These are phyloP conservation scores for Delitschia confertaspora DNA, from an alignment of 495 filamentous ascomycete species.

Conservation along the genomic window DNA sequence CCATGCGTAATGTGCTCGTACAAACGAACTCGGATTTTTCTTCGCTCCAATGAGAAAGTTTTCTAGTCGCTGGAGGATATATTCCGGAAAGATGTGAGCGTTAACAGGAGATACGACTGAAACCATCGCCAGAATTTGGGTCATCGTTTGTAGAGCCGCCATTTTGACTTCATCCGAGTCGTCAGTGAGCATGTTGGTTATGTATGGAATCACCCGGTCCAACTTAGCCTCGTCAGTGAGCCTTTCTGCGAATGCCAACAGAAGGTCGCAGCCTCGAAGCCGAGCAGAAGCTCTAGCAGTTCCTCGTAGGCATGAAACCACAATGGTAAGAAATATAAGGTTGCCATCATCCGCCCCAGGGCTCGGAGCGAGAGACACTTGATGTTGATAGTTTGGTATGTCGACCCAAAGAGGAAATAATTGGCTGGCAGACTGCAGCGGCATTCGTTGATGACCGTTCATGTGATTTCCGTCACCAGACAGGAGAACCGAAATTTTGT, in stretches of 20 bases:
- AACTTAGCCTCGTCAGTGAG: slow-evolving; percentile 94
- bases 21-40: slow-evolving; percentile 54
- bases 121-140: slow-evolving; percentile 81
- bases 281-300: slow-evolving; percentile 80
- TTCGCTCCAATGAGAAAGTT: slow-evolving; percentile 52
- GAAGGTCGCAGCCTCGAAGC: slow-evolving; percentile 82
- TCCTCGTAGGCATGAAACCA: slow-evolving; percentile 80
- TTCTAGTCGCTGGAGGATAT: slow-evolving; percentile 78
- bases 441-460: slow-evolving; percentile 21
- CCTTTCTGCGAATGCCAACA: slow-evolving; percentile 85
- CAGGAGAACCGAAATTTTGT: slow-evolving; percentile 92
- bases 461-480: slow-evolving; percentile 39
- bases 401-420: slow-evolving; percentile 75
- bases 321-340: slow-evolving; percentile 79
- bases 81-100: slow-evolving; percentile 90
- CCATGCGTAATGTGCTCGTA: slow-evolving; percentile 84
- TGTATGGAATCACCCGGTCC: slow-evolving; percentile 84
- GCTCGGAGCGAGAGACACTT: slow-evolving; percentile 37
- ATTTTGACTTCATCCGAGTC: slow-evolving; percentile 72
- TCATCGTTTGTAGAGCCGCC: slow-evolving; percentile 73
- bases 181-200: slow-evolving; percentile 74
- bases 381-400: slow-evolving; percentile 73
- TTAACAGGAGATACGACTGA: slow-evolving; percentile 86
- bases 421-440: slow-evolving; percentile 21
- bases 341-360: slow-evolving; percentile 71